Evolutionary conservation across 179 eudicot species (phyloP).

Genomic region (Beta corolliflora): DNA sequence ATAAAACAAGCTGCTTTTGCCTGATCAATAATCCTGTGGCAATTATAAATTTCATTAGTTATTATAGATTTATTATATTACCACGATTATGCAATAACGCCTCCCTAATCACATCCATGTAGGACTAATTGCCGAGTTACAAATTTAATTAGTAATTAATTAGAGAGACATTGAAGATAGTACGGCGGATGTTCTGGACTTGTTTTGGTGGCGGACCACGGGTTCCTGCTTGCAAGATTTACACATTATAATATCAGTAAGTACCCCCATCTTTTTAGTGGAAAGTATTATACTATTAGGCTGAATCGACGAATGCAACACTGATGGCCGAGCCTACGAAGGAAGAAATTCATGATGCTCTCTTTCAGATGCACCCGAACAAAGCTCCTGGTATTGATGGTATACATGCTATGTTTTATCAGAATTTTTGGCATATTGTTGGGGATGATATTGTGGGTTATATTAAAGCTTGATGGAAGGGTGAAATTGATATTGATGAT

Average conservation of each 20-base stretch:
- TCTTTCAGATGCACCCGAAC: too few relatives aligned
- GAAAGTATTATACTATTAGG: neutral
- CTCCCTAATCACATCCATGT: neutral
- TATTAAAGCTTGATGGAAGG: too few relatives aligned
- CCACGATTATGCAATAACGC: neutral
- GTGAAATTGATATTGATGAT: too few relatives aligned
- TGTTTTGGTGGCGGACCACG: constrained; percentile 13
- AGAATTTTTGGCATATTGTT: too few relatives aligned
- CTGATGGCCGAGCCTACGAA: too few relatives aligned
- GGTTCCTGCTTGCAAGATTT: neutral
- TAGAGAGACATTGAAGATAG: constrained; percentile 9
- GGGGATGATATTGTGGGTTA: too few relatives aligned
- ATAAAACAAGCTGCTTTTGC: constrained; percentile 9
- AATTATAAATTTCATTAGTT: too few relatives aligned
- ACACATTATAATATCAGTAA: neutral
- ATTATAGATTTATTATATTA: neutral
- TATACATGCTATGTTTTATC: too few relatives aligned
- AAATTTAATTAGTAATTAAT: neutral
- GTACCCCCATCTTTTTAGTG: neutral
- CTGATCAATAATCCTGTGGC: neutral
- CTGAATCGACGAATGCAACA: too few relatives aligned
- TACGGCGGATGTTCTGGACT: constrained; percentile 28
- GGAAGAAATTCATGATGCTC: too few relatives aligned
- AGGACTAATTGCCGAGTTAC: neutral
- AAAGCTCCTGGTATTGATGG: too few relatives aligned